phyloP scores from a whole-genome alignment of 768 basidiomycete genomes.

The Neoboletus brunneissimus region DNA sequence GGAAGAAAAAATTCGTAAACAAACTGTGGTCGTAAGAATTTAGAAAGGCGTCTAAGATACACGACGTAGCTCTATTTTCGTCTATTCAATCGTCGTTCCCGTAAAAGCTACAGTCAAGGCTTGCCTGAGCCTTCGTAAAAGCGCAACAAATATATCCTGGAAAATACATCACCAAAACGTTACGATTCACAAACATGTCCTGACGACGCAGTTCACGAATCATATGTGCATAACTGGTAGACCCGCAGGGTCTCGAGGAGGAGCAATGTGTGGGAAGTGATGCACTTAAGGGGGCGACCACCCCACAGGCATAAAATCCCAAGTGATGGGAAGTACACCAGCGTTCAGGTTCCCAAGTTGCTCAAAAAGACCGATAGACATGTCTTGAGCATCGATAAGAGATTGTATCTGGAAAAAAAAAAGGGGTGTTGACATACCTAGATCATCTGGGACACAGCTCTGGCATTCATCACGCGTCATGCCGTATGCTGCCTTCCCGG shows the following conservation, averaged over 20 bases:
- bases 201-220: conserved; percentile 10
- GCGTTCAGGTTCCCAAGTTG: conserved; percentile 44
- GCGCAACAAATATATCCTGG: conserved; percentile 10
- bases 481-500: conserved; percentile 48
- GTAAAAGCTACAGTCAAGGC: conserved; percentile 15
- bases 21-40: conserved; percentile 9
- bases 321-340: conserved; percentile 54
- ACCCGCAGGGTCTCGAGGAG: conserved; percentile 6
- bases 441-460: conserved; percentile 47
- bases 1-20: neutral
- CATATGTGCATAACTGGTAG: conserved; percentile 8
- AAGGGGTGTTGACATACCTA: conserved; percentile 47
- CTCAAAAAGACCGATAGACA: conserved; percentile 62
- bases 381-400: conserved; percentile 42
- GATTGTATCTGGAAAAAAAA: neutral
- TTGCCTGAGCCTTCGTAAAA: conserved; percentile 22
- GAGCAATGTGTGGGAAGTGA: neutral
- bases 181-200: conserved; percentile 18
- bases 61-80: conserved; percentile 17
- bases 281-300: conserved; percentile 40
- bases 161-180: conserved; percentile 23
- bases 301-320: conserved; percentile 55
- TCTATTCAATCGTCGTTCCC: conserved; percentile 1
- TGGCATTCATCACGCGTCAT: conserved; percentile 57
- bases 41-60: conserved; percentile 18